Evolutionary conservation across 75 land plant genomes (phyloP), one percentile per base, ranked within the genome.

Genomic region (Pseudotsuga menziesii): DNA sequence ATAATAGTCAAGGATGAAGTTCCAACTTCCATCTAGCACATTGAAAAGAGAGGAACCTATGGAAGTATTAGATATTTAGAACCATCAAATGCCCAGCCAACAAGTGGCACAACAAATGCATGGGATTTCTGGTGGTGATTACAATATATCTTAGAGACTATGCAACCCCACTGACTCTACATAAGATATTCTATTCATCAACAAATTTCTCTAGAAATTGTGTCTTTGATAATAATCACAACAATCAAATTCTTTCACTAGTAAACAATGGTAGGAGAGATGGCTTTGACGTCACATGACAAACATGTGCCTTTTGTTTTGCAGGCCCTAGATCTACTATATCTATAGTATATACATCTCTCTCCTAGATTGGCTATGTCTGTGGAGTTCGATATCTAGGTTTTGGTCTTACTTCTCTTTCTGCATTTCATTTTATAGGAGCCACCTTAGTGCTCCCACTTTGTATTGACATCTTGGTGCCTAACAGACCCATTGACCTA

Each of bases 21-120:
- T 73, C 62, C n/a, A n/a, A n/a, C n/a, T 80, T n/a, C n/a, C n/a
- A 55, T 58, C 60, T 76, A 85, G 77, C 61, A 87, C 71, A 58
- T 87, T 85, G 62, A 26, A 78, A 22, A 63, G 25, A 27, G 87
- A 88, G 59, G 84, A 88, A 17, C 73, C 90, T 4, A 17, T 72
- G 25, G 86, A 86, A 3, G 86, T 87, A 88, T 82, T 57, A 86
- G 82, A 80, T 75, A 22, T 60, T 83, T 81, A 3, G 66, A 75
- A 20, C 75, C 60, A 19, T 82, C 83, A 54, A 72, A 69, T 25
- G 81, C 63, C 23, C 41, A 35, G 70, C 41, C 39, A 35, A 39
- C 19, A 66, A 66, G 35, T 66, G 70, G 5, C 16, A 7, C 70
- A 32, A 12, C 19, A 36, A 20, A 66, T 4, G 35, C 70, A 16